Evolutionary conservation across 768 basidiomycete genomes (phyloP), one percentile per base, ranked within the genome.

Genomic region (Solioccasus polychromus): DNA sequence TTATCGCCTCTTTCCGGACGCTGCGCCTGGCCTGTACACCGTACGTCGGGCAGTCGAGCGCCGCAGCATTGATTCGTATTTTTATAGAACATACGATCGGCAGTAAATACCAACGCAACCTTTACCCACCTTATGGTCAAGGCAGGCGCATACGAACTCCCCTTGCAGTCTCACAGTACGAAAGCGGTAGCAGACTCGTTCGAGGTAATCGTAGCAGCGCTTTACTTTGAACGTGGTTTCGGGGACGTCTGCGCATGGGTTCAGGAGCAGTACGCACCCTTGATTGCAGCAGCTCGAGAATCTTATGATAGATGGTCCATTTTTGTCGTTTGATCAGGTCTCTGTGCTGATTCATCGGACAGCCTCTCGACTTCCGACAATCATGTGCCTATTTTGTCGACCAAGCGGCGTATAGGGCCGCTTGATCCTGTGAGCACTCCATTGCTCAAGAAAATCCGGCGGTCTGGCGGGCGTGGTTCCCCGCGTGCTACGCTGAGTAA

Each of bases 161-260:
- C 50, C 8, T 44, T 48, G 4, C 53, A 53, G 31, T 53, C 59
- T 25, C 47, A 50, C 45, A 48, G 48, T 30, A 48, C 64, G 14
- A 77, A 75, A 54, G 64, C 62, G 11, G 71, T 61, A 6, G 76
- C 72, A 14, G 77, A 77, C 50, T 66, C 73, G 8, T 73, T 75
- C 52, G 75, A 77, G 53, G 69, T 71, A 11, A 67, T 75, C 18
- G 67, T 76, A 2, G 75, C 68, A n/a, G 68, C 67, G 5, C 71
- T 69, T 45, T 69, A 71, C 52, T 45, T 65, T 40, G 71, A 77
- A 44, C 48, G 56, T 30, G 73, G 75, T 4, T 62, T 68, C 25
- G 53, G 62, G 29, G 63, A 61, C 28, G 67, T 75, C 28, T 63
- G 60, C 35, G 34, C 55, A 3, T 76, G 74, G 71, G 62, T 72